A percentile compares a stretch with the other conserved stretches of the same genome.
Evolutionary conservation across 805 yeast species (phyloP).

Genomic region (Lipomyces yamadae): DNA sequence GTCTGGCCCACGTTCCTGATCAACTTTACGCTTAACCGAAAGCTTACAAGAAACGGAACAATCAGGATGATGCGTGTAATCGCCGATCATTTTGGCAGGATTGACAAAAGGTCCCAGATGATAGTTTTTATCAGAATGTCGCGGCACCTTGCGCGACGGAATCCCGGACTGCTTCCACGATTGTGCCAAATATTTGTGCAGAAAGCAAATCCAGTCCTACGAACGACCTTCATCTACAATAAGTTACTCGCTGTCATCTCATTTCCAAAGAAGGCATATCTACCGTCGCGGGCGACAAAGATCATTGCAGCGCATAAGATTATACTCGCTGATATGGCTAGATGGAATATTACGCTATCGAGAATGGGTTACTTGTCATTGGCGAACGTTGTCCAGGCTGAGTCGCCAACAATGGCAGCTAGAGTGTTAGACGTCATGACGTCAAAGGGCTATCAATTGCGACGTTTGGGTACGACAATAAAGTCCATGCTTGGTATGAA

Average conservation of each 20-base stretch:
- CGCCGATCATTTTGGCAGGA: neutral
- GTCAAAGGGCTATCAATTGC: slow-evolving; percentile 13
- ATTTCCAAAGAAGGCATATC: slow-evolving; percentile 14
- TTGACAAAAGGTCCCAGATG: slow-evolving; percentile 23
- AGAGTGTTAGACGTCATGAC: slow-evolving; percentile 24
- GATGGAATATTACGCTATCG: slow-evolving; percentile 8
- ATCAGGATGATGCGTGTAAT: slow-evolving; percentile 13
- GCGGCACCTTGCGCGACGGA: slow-evolving; percentile 5
- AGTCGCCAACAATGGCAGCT: slow-evolving; percentile 16
- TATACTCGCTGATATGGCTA: slow-evolving; percentile 14
- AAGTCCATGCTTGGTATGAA: slow-evolving; percentile 8
- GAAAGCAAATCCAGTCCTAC: neutral
- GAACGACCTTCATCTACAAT: slow-evolving; percentile 24
- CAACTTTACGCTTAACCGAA: slow-evolving; percentile 15
- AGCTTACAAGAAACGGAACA: slow-evolving; percentile 3
- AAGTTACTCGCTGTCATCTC: slow-evolving; percentile 15
- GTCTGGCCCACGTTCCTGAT: slow-evolving; percentile 30
- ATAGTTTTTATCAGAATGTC: slow-evolving; percentile 12
- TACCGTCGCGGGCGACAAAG: neutral
- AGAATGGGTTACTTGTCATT: slow-evolving; percentile 28
- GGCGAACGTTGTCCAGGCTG: slow-evolving; percentile 17
- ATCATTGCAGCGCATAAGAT: slow-evolving; percentile 18
- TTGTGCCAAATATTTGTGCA: slow-evolving; percentile 23
- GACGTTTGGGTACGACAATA: slow-evolving; percentile 7
- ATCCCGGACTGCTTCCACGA: slow-evolving; percentile 13